Evolutionary conservation across 371 early-diverging fungal genomes (phyloP), one percentile per base, ranked within the genome.

Genomic region (Apophysomyces elegans): DNA sequence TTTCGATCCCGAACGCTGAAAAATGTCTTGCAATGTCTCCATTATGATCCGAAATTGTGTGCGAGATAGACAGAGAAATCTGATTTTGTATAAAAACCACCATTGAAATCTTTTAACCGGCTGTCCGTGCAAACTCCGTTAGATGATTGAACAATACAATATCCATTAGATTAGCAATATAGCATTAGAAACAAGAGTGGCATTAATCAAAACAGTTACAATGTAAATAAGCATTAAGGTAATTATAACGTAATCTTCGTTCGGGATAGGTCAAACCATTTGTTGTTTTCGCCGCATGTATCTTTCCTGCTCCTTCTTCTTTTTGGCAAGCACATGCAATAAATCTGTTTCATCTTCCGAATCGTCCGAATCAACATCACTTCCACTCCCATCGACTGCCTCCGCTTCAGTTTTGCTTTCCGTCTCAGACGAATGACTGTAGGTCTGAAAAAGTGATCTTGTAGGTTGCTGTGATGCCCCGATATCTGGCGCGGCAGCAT

Each of bases 1-100:
- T 64, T 70, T 70, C 4, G 69, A 60, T 5, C 72, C 64, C 12
- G 73, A 68, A 62, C 70, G 71, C 37, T 67, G 58, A 58, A 78
- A 77, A 7, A 81, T 68, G 56, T 78, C 75, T 59, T 77, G 74
- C 26, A 80, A 45, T 11, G 56, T 66, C 54, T 68, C 69, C 68
- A 71, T 71, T 43, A 8, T 43, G 32, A 26, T 26, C 32, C 32
- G 32, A 26, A 26, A 26, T 26, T 26, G 32, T 26, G 3, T 26
- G 32, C 32, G 32, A 26, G 32, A 26, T 1, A 26, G 32, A 26
- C 32, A 26, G 32, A 26, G 32, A 26, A 26, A 26, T 26, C 32
- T 2, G 32, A 26, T 26, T 2, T 5, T 43, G 43, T 43, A 43
- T 43, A 2, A 41, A 41, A 41, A 41, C 13, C 2, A 41, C 41